These are phyloP conservation scores for Tetrahymena elliotti DNA, from an alignment of 73 alveolate genomes.

Conservation along the genomic window DNA sequence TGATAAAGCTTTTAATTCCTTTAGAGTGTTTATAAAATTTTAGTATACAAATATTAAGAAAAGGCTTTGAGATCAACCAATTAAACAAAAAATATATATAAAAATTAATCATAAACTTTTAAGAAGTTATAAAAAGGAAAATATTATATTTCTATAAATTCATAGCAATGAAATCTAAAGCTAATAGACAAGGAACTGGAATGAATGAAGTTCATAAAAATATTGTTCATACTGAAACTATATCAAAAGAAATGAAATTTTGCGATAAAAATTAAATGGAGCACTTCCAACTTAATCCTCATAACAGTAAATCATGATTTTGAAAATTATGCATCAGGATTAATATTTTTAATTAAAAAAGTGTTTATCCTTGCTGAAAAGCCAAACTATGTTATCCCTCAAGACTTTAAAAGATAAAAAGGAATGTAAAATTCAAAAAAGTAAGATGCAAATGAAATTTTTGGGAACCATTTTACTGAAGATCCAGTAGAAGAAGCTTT, in stretches of 20 bases:
- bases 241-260: slow-evolving; percentile 27
- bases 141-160: background rate
- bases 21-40: background rate
- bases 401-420: background rate
- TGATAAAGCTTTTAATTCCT: background rate
- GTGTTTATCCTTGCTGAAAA: slow-evolving; percentile 32
- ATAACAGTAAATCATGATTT: background rate
- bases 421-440: background rate
- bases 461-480: slow-evolving; percentile 37
- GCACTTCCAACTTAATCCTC: slow-evolving; percentile 28
- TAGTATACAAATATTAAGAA: too few relatives aligned
- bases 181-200: background rate
- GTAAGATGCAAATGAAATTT: slow-evolving; percentile 5
- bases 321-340: background rate
- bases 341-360: background rate
- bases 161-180: background rate
- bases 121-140: background rate
- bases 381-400: slow-evolving; percentile 27
- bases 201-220: slow-evolving; percentile 11
- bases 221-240: slow-evolving; percentile 14
- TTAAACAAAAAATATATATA: background rate
- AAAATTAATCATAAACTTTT: background rate
- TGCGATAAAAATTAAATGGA: slow-evolving; percentile 36
- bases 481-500: slow-evolving; percentile 45
- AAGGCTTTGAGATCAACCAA: too few relatives aligned